Evolutionary conservation across 331 rosid species (phyloP).

Genomic region (Rosa hybrid): DNA sequence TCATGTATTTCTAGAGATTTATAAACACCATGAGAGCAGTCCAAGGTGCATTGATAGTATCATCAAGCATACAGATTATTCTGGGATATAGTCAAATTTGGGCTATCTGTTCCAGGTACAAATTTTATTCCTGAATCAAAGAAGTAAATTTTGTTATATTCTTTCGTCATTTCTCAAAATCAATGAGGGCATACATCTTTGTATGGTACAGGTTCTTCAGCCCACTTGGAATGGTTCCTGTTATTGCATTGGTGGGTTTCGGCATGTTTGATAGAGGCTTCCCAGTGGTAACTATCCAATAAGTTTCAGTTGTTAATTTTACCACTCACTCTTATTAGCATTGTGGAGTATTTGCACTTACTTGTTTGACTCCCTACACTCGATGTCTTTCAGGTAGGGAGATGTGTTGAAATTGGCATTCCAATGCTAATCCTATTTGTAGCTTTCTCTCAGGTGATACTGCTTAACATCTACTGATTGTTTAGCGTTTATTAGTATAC

Average conservation of each 20-base stretch:
- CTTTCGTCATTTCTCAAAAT: not conserved
- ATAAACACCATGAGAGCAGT: constrained; percentile 89
- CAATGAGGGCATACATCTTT: constrained; percentile 15
- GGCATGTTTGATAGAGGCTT: constrained; percentile 97
- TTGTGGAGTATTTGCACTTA: constrained; percentile 9
- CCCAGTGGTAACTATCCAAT: constrained; percentile 73
- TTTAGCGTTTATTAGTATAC: not conserved
- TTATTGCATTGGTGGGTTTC: constrained; percentile 89
- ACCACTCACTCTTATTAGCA: constrained; percentile 6
- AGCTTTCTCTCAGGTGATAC: constrained; percentile 78
- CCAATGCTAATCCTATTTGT: constrained; percentile 87
- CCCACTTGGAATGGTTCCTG: constrained; percentile 98
- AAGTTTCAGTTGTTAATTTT: constrained; percentile 16
- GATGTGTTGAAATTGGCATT: constrained; percentile 91
- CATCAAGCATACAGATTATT: constrained; percentile 90
- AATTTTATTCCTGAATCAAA: constrained; percentile 9
- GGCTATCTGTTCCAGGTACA: constrained; percentile 95
- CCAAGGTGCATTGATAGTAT: constrained; percentile 87
- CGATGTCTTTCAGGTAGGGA: constrained; percentile 68
- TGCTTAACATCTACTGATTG: not conserved
- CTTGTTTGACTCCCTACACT: constrained; percentile 19
- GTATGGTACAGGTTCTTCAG: constrained; percentile 77
- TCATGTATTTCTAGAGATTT: constrained; percentile 62
- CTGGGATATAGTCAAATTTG: constrained; percentile 94
- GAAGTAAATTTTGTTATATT: not conserved